Evolutionary conservation across 371 early-diverging fungal species (phyloP), one percentile per base, ranked within the genome.

Genomic region (Apophysomyces elegans): DNA sequence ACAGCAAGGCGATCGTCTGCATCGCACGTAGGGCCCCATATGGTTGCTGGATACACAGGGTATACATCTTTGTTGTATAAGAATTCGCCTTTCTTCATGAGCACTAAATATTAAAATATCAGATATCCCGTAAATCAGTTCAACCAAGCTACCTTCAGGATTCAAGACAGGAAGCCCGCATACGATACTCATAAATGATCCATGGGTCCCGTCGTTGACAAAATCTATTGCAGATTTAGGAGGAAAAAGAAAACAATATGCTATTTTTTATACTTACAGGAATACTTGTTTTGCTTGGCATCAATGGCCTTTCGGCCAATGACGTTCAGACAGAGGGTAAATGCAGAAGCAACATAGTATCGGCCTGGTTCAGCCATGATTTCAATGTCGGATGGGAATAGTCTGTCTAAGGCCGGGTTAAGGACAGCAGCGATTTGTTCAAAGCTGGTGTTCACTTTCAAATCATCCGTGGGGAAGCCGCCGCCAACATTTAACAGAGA

Each of bases 1-100:
- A 88, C 79, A 67, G 85, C 87, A 59, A 99, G 87, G 76, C 94
- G 94, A 81, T 99, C 99, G 68, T 97, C 94, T n/a, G 96, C 96
- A 80, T 99, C 98, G 79, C 99, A 99, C 45, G 98, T 99, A 35
- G 97, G 99, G 12, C 97, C 98, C 98, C 98, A 97, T 65, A 97
- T 84, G 73, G 88, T 90, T 81, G 92, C 88, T 16, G 77, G 71
- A 73, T 74, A 92, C 13, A 61, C 62, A 2, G 16, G 47, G 7
- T 26, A 9, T 41, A 45, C 37, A 43, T 14, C 39, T 36, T 45
- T 44, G 50, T 56, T 61, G 39, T 65, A 59, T 41, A 54, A 35
- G 26, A 57, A 64, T 9, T 37, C 46, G 43, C 54, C 39, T n/a
- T 61, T 61, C 37, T 64, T 67, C 32, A 36, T 70, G 72, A 59